Evolutionary conservation across 1,284 basidiomycete genomes (phyloP).

Genomic region (Naganishia sp.): DNA sequence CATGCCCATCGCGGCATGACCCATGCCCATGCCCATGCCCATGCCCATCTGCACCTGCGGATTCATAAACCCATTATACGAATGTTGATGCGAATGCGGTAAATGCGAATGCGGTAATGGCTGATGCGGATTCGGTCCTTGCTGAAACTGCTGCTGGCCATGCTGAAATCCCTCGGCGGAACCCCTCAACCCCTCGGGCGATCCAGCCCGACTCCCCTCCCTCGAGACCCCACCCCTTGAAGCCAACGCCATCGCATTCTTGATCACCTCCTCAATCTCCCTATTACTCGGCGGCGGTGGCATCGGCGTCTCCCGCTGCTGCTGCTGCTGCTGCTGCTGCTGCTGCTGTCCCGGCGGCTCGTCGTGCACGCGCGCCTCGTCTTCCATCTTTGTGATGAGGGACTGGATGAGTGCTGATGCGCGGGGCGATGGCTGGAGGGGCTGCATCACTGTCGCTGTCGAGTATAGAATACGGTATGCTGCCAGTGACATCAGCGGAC

Average conservation of each 20-base stretch:
- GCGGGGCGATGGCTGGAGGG: constrained; percentile 7
- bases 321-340: too few relatives aligned
- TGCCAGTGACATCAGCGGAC: neutral
- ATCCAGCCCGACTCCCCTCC: neutral
- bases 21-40: neutral
- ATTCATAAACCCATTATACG: neutral
- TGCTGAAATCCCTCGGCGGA: neutral
- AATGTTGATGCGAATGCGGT: constrained; percentile 4
- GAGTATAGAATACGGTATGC: neutral
- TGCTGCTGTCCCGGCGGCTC: neutral
- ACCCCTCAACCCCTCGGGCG: neutral
- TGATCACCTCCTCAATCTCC: constrained; percentile 34
- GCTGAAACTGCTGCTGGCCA: neutral
- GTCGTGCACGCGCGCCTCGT: neutral
- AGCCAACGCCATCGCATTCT: constrained; percentile 34
- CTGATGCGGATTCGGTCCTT: constrained; percentile 1
- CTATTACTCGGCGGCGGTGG: constrained; percentile 25
- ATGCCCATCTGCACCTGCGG: neutral
- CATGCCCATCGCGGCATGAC: neutral
- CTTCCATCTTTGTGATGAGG: constrained; percentile 8
- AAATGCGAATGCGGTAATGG: too few relatives aligned
- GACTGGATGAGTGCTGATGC: neutral
- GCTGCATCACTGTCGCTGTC: neutral
- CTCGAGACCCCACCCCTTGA: constrained; percentile 4
- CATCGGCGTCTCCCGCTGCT: neutral